These are phyloP conservation scores for Phialemoniopsis sp. DNA, from an alignment of 2,329 filamentous ascomycete genomes.

Conservation along the genomic window DNA sequence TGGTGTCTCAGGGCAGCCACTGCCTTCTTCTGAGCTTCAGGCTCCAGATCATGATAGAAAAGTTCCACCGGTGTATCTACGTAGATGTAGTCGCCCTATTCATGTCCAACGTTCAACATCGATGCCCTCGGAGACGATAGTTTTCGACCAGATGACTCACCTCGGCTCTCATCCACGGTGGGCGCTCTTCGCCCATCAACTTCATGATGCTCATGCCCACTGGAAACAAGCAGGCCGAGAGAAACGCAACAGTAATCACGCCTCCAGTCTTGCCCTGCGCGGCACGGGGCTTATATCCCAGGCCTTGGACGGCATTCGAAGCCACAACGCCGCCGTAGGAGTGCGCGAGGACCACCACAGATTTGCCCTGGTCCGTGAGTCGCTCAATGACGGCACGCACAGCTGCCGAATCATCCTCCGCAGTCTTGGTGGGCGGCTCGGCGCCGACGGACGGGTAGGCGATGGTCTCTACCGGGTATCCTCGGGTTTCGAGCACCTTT, in stretches of 20 bases:
- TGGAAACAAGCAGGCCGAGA: slow-evolving; percentile 5
- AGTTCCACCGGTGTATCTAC: slow-evolving; percentile 1
- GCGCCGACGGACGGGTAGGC: slow-evolving; percentile 24
- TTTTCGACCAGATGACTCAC: background rate
- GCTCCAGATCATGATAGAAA: slow-evolving; percentile 6
- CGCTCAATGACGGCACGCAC: slow-evolving; percentile 14
- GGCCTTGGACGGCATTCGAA: slow-evolving; percentile 4
- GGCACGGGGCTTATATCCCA: slow-evolving; percentile 3
- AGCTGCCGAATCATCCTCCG: slow-evolving; percentile 19
- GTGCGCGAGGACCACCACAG: slow-evolving; percentile 11
- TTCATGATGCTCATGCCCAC: slow-evolving; percentile 4
- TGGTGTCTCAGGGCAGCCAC: slow-evolving; percentile 2
- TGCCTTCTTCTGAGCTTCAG: slow-evolving; percentile 1
- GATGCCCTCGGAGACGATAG: no score
- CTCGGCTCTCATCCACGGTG: slow-evolving; percentile 3
- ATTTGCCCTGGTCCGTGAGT: slow-evolving; percentile 18
- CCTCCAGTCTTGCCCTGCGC: slow-evolving; percentile 3
- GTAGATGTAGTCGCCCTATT: slow-evolving; percentile 6
- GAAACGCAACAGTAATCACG: slow-evolving; percentile 6
- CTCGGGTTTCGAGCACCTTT: slow-evolving; percentile 16
- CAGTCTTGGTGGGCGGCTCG: slow-evolving; percentile 12
- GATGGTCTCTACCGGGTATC: slow-evolving; percentile 19
- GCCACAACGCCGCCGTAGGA: slow-evolving; percentile 8
- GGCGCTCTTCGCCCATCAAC: slow-evolving; percentile 5
- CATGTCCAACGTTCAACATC: background rate